Conservation (phyloP, 1,284 basidiomycete species). For the Puccinia horiana region DNA sequence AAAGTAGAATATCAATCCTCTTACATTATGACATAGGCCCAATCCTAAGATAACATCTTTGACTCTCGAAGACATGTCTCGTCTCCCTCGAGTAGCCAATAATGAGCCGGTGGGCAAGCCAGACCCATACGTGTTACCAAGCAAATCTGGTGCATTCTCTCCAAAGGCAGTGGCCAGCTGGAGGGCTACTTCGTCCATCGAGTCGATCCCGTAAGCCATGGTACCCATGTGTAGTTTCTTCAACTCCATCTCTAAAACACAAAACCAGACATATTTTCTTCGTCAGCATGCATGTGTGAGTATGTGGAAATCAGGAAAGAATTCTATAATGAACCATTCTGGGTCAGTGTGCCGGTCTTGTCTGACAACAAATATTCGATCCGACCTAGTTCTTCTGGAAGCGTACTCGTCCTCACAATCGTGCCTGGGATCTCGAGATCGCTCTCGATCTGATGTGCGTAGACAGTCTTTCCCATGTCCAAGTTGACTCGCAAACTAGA, state of each 20-base stretch:
- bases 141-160: constrained; percentile 26
- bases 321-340: constrained; percentile 81
- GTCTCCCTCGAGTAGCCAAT: constrained; percentile 75
- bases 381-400: constrained; percentile 93
- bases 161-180: constrained; percentile 76
- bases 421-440: constrained; percentile 90
- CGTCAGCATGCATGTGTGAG: constrained; percentile 19
- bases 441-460: constrained; percentile 89
- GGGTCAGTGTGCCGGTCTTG: constrained; percentile 96
- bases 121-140: neutral
- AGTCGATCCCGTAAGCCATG: constrained; percentile 91
- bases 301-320: neutral
- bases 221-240: constrained; percentile 98
- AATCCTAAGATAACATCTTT: constrained; percentile 89
- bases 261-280: neutral
- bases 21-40: constrained; percentile 92
- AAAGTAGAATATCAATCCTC: constrained; percentile 55
- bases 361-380: constrained; percentile 95
- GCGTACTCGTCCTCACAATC: constrained; percentile 91
- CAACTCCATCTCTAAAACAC: constrained; percentile 87
- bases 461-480: constrained; percentile 99
- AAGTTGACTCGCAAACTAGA: constrained; percentile 89
- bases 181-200: constrained; percentile 95
- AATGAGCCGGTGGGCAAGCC: constrained; percentile 70
- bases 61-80: constrained; percentile 94